Conservation (phyloP, 768 basidiomycete genomes). For the Sporobolomyces pararoseus region DNA sequence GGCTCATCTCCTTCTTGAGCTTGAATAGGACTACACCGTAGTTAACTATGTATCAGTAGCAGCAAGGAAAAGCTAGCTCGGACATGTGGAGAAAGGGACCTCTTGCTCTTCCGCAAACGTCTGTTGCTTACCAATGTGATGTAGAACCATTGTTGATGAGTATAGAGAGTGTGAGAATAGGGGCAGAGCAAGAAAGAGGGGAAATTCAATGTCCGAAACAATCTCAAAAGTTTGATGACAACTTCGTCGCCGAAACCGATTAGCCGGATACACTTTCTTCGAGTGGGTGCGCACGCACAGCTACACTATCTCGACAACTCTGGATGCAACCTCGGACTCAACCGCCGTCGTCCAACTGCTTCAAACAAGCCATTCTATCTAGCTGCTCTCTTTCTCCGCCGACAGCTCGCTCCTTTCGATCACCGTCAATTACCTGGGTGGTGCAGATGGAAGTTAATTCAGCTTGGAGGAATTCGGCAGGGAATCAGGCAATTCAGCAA, state of each 20-base stretch:
- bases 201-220: not conserved
- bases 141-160: conserved; percentile 21
- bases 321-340: too few relatives aligned
- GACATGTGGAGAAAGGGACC: conserved; percentile 5
- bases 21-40: conserved; percentile 40
- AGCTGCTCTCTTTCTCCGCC: too few relatives aligned
- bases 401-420: too few relatives aligned
- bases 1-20: conserved; percentile 33
- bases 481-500: too few relatives aligned
- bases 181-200: not conserved
- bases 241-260: not conserved
- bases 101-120: too few relatives aligned
- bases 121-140: conserved; percentile 33
- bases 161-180: not conserved
- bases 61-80: not conserved
- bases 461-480: too few relatives aligned
- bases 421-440: too few relatives aligned
- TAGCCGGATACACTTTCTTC: not conserved
- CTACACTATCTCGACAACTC: too few relatives aligned
- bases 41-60: not conserved
- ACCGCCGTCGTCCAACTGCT: too few relatives aligned
- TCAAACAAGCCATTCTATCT: too few relatives aligned
- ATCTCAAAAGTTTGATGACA: not conserved
- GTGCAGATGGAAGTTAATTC: too few relatives aligned
- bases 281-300: too few relatives aligned